A percentile compares a stretch with the other conserved stretches of the same genome.
phyloP scores from a whole-genome alignment of 2,329 filamentous ascomycete species.

The Hymenoscyphus scutula region DNA sequence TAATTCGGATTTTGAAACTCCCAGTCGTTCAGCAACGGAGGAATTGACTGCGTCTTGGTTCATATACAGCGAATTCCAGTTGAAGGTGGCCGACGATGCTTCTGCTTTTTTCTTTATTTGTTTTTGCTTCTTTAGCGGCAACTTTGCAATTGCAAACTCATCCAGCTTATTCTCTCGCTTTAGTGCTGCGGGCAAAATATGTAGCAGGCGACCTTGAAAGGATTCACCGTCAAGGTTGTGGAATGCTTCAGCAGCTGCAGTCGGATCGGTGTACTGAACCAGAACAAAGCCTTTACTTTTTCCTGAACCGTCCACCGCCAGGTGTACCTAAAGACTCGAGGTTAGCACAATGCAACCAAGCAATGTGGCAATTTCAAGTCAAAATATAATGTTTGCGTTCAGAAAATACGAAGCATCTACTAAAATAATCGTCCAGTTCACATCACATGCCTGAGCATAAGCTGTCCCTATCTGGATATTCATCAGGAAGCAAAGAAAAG shows the following conservation, averaged over 20 bases:
- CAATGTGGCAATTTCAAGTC: constrained; percentile 21
- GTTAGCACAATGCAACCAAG: constrained; percentile 41
- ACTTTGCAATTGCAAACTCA: constrained; percentile 83
- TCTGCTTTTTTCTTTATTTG: constrained; percentile 82
- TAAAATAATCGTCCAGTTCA: constrained; percentile 97
- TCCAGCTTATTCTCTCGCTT: constrained; percentile 82
- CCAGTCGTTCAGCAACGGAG: constrained; percentile 80
- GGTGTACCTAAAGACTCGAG: constrained; percentile 66
- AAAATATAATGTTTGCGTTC: constrained; percentile 38
- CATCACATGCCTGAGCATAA: constrained; percentile 92
- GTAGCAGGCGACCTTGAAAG: constrained; percentile 89
- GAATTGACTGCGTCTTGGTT: constrained; percentile 93
- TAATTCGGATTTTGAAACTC: constrained; percentile 85
- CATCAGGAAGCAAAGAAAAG: constrained; percentile 66
- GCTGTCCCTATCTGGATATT: constrained; percentile 99
- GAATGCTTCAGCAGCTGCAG: constrained; percentile 75
- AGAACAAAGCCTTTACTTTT: constrained; percentile 88
- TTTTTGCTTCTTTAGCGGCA: constrained; percentile 93
- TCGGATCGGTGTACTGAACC: constrained; percentile 71
- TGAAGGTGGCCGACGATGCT: constrained; percentile 76
- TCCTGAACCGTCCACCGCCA: constrained; percentile 72
- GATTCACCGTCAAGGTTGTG: constrained; percentile 75
- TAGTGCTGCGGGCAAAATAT: constrained; percentile 79
- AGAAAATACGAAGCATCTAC: constrained; percentile 98
- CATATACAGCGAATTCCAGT: constrained; percentile 99